Conservation (phyloP, 148 eudicot genomes). For the Bassia scoparia region DNA sequence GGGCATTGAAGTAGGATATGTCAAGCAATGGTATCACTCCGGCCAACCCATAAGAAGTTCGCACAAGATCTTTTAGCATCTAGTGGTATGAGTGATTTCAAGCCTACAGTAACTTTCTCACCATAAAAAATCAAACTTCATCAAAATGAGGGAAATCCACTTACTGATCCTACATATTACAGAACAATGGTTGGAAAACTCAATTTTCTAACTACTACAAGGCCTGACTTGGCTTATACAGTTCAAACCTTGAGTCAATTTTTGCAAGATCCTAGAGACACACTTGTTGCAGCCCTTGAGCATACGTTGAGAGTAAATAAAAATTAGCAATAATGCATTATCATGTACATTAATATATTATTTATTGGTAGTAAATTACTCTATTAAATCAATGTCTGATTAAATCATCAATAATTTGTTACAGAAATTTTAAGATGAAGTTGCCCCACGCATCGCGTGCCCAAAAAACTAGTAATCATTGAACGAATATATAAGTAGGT, state of each 20-base stretch:
- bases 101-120: background rate
- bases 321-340: too few relatives aligned
- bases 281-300: too few relatives aligned
- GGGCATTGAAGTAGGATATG: background rate
- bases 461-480: too few relatives aligned
- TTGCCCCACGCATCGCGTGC: too few relatives aligned
- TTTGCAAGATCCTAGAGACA: background rate
- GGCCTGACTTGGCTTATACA: background rate
- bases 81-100: background rate
- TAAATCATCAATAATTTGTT: too few relatives aligned
- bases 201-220: background rate
- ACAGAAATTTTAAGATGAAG: too few relatives aligned
- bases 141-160: background rate
- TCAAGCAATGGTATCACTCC: too few relatives aligned
- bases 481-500: too few relatives aligned
- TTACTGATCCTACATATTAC: background rate
- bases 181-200: conserved; percentile 1
- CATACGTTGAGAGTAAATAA: too few relatives aligned
- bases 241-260: background rate
- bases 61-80: background rate
- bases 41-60: background rate
- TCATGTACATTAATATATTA: too few relatives aligned
- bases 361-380: too few relatives aligned
- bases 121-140: background rate
- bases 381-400: too few relatives aligned